Evolutionary conservation across 192 early-diverging fungal genomes (phyloP), one percentile per base, ranked within the genome.

Genomic region (Coemansia erecta): DNA sequence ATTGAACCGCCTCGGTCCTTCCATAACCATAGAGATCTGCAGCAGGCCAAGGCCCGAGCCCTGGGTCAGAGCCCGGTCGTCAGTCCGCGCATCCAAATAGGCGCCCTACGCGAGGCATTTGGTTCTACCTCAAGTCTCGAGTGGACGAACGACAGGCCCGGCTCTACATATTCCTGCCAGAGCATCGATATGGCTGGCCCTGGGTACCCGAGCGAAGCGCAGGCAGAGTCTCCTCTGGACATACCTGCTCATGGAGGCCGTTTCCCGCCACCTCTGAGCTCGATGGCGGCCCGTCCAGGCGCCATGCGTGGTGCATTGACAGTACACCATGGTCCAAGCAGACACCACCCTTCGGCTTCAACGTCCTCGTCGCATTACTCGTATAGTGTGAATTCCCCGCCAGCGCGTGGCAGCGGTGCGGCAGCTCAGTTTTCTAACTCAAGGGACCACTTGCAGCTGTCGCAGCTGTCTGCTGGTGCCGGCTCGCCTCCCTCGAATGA

Each of bases 171-270:
- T 17, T 79, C 77, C 42, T 60, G 55, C 47, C 62, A 56, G 48
- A 78, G 75, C 60, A 50, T 54, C 19, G 66, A 69, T 42, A 51
- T 48, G 31, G 13, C 49, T 2, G 60, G 46, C 8, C 35, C 53
- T 4, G 48, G 58, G 2, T 48, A 56, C 15, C n/a, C 45, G 15
- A 62, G 57, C 49, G 72, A 69, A 15, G 50, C 28, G 12, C 70
- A 72, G 48, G 66, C 70, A 0, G 77, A 73, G 39, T 79, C 77
- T 35, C 77, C 77, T n/a, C 48, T 70, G 21, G 77, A 79, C 35
- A 24, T 51, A 12, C 62, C 70, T 5, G 44, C 44, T 21, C 40
- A 65, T 42, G 55, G 47, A 13, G 60, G 77, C 19, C 66, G 63
- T 21, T 73, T 73, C 17, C 63, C 61, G 55, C 77, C 70, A 18